Evolutionary conservation across 202 grass and related monocot genomes (phyloP).

Genomic region (Eragrostis tef): DNA sequence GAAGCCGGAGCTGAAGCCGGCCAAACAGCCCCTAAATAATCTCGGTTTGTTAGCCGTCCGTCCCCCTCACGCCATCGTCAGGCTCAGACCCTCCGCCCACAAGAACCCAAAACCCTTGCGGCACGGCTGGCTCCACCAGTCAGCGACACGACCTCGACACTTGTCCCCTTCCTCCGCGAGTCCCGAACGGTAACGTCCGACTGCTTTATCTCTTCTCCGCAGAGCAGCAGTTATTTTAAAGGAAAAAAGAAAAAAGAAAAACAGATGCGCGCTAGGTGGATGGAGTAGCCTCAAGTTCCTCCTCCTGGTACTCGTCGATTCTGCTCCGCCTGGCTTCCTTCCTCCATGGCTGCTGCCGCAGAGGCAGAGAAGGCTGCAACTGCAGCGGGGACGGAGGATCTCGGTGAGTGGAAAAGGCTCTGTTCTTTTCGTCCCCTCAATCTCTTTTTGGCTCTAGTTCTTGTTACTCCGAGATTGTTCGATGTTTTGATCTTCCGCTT

Average conservation of each 20-base stretch:
- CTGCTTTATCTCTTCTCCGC: not conserved
- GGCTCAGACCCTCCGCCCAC: not conserved
- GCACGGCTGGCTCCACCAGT: not conserved
- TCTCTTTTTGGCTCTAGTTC: not conserved
- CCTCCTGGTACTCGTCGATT: not conserved
- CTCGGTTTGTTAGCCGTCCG: not conserved
- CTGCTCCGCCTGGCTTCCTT: not conserved
- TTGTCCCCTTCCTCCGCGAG: conserved; percentile 9
- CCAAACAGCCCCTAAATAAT: not conserved
- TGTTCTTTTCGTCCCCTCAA: not conserved
- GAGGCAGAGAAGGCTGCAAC: not conserved
- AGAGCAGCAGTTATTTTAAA: not conserved
- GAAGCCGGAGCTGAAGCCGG: too few species aligned
- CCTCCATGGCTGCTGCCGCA: not conserved
- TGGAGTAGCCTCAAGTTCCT: conserved; percentile 11
- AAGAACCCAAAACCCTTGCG: not conserved
- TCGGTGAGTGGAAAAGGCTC: conserved; percentile 23
- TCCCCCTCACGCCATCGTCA: not conserved
- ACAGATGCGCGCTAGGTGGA: not conserved
- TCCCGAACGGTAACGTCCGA: not conserved
- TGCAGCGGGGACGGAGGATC: not conserved
- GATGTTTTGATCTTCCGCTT: not conserved
- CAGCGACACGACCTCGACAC: not conserved
- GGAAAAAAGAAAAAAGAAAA: not conserved
- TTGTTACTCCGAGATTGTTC: not conserved